A percentile compares a stretch with the other conserved stretches of the same genome.
Conservation (phyloP, 2,329 filamentous ascomycete genomes). For the Chaetomiaceae sp. region DNA sequence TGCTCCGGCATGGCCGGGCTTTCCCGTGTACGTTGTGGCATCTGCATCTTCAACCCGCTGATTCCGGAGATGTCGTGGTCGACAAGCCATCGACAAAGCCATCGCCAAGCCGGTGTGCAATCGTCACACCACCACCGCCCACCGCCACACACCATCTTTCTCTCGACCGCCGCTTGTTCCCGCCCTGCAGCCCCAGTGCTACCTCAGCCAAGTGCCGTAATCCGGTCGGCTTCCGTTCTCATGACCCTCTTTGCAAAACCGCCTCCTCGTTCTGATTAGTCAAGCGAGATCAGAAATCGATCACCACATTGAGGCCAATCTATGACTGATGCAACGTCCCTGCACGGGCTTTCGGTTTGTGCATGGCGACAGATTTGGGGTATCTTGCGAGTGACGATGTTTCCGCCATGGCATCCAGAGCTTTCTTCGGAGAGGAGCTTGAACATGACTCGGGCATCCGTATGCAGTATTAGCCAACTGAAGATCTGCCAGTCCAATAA, state of each 20-base stretch:
- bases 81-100: not conserved
- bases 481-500: too few species aligned
- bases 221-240: slow-evolving; percentile 7
- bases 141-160: not conserved
- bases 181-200: slow-evolving; percentile 7
- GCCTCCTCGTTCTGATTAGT: not conserved
- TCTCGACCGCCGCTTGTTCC: slow-evolving; percentile 11
- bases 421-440: too few species aligned
- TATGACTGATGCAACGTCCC: not conserved
- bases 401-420: too few species aligned
- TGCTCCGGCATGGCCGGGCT: not conserved
- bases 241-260: slow-evolving; percentile 8
- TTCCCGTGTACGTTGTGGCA: not conserved
- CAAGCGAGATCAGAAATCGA: too few species aligned
- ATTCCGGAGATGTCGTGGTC: not conserved
- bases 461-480: too few species aligned
- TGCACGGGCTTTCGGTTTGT: not conserved
- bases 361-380: too few species aligned
- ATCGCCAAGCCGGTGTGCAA: not conserved
- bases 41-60: not conserved
- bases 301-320: not conserved
- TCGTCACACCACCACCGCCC: slow-evolving; percentile 11
- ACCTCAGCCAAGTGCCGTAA: slow-evolving; percentile 12
- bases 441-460: too few species aligned
- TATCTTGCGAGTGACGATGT: too few species aligned